phyloP scores from a whole-genome alignment of 352 stramenopile species.

The Aphanomyces euteiches region DNA sequence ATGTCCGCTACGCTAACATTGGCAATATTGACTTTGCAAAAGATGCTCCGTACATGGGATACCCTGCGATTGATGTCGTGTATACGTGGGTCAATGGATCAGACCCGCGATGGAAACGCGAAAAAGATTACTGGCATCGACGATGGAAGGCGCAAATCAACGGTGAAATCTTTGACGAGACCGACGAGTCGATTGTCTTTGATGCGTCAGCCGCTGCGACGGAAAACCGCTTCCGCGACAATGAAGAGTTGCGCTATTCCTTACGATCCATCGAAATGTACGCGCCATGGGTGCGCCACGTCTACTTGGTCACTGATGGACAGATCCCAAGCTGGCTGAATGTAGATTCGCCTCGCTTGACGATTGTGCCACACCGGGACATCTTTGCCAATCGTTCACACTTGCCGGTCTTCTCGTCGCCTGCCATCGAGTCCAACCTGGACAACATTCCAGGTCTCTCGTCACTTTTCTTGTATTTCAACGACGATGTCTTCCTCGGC shows the following conservation, averaged over 20 bases:
- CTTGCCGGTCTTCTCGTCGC: slow-evolving; percentile 91
- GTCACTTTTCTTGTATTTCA: slow-evolving; percentile 94
- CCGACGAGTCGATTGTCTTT: slow-evolving; percentile 45
- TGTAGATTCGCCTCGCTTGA: slow-evolving; percentile 68
- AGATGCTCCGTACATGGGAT: slow-evolving; percentile 49
- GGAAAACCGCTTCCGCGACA: slow-evolving; percentile 92
- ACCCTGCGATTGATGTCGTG: slow-evolving; percentile 91
- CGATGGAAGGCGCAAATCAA: slow-evolving; percentile 85
- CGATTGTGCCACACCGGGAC: slow-evolving; percentile 83
- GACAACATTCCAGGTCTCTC: slow-evolving; percentile 91
- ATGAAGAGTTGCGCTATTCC: slow-evolving; percentile 91
- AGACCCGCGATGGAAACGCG: slow-evolving; percentile 88
- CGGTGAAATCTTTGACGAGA: slow-evolving; percentile 62
- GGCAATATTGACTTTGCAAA: slow-evolving; percentile 42
- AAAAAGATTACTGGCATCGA: slow-evolving; percentile 87
- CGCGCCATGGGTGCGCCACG: slow-evolving; percentile 91
- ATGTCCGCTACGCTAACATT: slow-evolving; percentile 51
- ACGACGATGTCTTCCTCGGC: slow-evolving; percentile 95
- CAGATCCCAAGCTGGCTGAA: slow-evolving; percentile 94
- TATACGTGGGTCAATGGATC: slow-evolving; percentile 97
- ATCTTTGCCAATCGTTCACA: slow-evolving; percentile 89
- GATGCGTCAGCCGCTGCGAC: slow-evolving; percentile 69
- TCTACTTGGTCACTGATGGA: slow-evolving; percentile 93
- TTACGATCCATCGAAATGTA: slow-evolving; percentile 92
- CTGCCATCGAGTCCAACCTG: slow-evolving; percentile 91